A percentile compares a stretch with the other conserved stretches of the same genome.
Conservation (phyloP, 345 rosid genomes). For the Populus ilicifolia region DNA sequence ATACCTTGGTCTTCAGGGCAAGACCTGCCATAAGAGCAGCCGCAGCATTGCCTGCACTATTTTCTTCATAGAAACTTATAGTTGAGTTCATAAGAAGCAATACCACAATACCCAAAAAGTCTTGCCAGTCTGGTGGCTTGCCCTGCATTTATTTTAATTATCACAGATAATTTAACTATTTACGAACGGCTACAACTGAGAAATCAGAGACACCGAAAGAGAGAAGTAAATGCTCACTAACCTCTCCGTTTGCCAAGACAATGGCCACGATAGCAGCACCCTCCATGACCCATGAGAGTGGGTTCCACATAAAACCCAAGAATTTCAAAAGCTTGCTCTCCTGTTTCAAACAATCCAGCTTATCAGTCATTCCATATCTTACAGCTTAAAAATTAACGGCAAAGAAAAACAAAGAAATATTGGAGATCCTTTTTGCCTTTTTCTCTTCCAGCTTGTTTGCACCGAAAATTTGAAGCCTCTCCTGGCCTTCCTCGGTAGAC, state of each 20-base stretch:
- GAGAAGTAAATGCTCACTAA: conserved; percentile 12
- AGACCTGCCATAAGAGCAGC: conserved; percentile 74
- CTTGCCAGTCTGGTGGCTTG: conserved; percentile 88
- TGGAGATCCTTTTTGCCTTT: conserved; percentile 21
- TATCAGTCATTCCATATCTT: too few relatives aligned
- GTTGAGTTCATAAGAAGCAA: conserved; percentile 74
- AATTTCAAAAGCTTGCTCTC: conserved; percentile 69
- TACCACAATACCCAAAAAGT: conserved; percentile 65
- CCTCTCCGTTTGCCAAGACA: conserved; percentile 76
- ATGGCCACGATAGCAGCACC: conserved; percentile 87
- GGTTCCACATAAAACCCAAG: conserved; percentile 92
- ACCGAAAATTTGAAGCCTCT: conserved; percentile 73
- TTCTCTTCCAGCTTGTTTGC: conserved; percentile 96
- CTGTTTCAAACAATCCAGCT: conserved; percentile 28
- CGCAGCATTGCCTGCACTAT: conserved; percentile 87
- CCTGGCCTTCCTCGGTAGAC: conserved; percentile 65
- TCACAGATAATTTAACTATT: background rate
- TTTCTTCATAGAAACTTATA: conserved; percentile 76
- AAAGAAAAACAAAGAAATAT: background rate
- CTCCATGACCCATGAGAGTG: conserved; percentile 95
- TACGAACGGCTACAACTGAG: background rate
- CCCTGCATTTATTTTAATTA: conserved; percentile 39
- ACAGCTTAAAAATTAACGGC: background rate
- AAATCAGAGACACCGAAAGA: background rate
- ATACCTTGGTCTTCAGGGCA: conserved; percentile 71